Evolutionary conservation across 345 rosid species (phyloP), one percentile per base, ranked within the genome.

Genomic region (Syzygium oleosum): DNA sequence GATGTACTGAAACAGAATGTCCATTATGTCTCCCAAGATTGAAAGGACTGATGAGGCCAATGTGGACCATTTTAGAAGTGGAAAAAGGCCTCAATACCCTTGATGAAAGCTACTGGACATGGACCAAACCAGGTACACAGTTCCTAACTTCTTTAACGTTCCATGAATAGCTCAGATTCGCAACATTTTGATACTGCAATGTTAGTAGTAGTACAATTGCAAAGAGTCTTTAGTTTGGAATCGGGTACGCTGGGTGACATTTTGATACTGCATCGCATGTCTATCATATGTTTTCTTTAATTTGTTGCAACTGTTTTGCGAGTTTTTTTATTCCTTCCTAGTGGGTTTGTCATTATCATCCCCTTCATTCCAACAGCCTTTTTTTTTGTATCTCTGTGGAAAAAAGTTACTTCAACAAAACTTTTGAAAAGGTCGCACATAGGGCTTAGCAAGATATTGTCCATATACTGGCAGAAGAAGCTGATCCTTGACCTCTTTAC

Each of bases 21-120:
- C 16, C 65, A 59, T 59, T 14, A 52, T 15, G 54, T n/a, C 31
- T 58, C 65, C 23, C n/a, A 0, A 58, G 23, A 58, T 25, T 59
- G 31, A 59, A 7, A 12, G 65, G 7, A 3, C 31, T 27, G 31
- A 59, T 59, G 65, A 59, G 65, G 16, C 31, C 65, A 59, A 59
- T 25, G 15, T 16, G 2, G 12, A 27, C 16, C 16, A 0, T 59
- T 59, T 12, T 12, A 27, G 65, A 27, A 59, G 65, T 59, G 0
- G 65, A 27, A 59, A 58, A 58, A 59, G 12, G 46, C 46, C 31
- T 59, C 65, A 27, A 52, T 15, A 14, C 16, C 17, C 16, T 6
- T 52, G 54, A 52, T 14, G 16, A 11, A 59, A 27, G 1, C 61
- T 56, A 22, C n/a, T 56, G 27, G 2, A 56, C n/a, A 56, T 55